phyloP scores from a whole-genome alignment of 2,329 filamentous ascomycete genomes.

The Furcasterigmium furcatum region DNA sequence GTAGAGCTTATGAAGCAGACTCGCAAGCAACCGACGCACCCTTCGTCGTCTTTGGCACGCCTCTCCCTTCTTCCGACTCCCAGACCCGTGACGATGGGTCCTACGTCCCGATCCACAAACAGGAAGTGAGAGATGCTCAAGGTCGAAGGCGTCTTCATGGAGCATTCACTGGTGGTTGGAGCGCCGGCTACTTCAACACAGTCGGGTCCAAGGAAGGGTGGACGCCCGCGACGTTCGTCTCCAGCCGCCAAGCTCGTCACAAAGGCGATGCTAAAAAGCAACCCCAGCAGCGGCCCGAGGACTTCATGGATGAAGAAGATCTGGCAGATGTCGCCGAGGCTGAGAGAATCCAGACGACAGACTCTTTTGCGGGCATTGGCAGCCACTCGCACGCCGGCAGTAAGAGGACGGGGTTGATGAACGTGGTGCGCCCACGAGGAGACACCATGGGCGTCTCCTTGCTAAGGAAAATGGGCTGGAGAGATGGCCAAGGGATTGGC shows the following conservation, averaged over 20 bases:
- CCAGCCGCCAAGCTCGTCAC: slow-evolving; percentile 75
- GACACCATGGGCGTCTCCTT: slow-evolving; percentile 87
- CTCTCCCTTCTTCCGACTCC: slow-evolving; percentile 74
- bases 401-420: slow-evolving; percentile 47
- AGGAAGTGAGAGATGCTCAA: slow-evolving; percentile 91
- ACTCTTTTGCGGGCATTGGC: slow-evolving; percentile 74
- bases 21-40: slow-evolving; percentile 64
- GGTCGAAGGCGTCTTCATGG: slow-evolving; percentile 90
- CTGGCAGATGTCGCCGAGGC: slow-evolving; percentile 81
- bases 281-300: slow-evolving; percentile 66
- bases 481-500: slow-evolving; percentile 87
- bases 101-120: slow-evolving; percentile 95
- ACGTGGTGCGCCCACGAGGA: slow-evolving; percentile 67
- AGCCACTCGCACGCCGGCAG: slow-evolving; percentile 47
- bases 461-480: slow-evolving; percentile 92
- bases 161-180: slow-evolving; percentile 94
- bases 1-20: slow-evolving; percentile 75
- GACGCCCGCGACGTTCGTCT: slow-evolving; percentile 89
- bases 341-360: slow-evolving; percentile 67
- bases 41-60: slow-evolving; percentile 79
- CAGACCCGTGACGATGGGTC: slow-evolving; percentile 83
- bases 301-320: slow-evolving; percentile 99
- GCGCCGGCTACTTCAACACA: slow-evolving; percentile 97
- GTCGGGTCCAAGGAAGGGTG: slow-evolving; percentile 98
- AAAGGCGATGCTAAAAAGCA: slow-evolving; percentile 56